A percentile compares a stretch with the other conserved stretches of the same genome.
Evolutionary conservation across 2,329 filamentous ascomycete species (phyloP).

Genomic region (Nemania abortiva): DNA sequence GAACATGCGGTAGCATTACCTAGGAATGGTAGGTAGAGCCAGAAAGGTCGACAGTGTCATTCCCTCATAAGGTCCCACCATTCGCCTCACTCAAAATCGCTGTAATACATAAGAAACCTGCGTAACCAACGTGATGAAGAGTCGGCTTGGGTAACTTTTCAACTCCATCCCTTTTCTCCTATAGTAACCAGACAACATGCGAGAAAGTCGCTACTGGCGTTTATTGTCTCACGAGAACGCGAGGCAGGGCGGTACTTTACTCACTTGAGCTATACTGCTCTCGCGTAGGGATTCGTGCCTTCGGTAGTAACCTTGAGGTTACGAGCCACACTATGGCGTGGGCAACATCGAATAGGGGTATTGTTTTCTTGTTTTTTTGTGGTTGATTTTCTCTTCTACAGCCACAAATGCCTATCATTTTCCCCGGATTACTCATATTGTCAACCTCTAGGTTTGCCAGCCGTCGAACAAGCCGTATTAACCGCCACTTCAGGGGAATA

Average conservation of each 20-base stretch:
- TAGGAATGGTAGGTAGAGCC: slow-evolving; percentile 3
- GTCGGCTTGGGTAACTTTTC: background rate
- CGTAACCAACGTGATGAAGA: background rate
- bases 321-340: slow-evolving; percentile 23
- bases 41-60: background rate
- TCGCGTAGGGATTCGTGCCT: background rate
- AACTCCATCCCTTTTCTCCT: too few relatives aligned
- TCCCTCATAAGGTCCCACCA: slow-evolving; percentile 4
- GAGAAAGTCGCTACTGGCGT: background rate
- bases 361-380: background rate
- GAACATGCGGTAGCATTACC: slow-evolving; percentile 23
- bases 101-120: background rate
- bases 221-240: background rate
- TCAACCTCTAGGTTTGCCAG: slow-evolving; percentile 13
- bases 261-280: slow-evolving; percentile 3
- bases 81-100: background rate
- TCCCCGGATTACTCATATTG: background rate
- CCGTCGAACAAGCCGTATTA: slow-evolving; percentile 4
- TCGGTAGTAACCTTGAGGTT: background rate
- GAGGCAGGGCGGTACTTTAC: background rate
- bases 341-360: slow-evolving; percentile 4
- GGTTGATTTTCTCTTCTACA: too few relatives aligned
- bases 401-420: background rate
- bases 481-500: background rate
- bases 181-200: background rate